Evolutionary conservation across 768 basidiomycete species (phyloP), one percentile per base, ranked within the genome.

Genomic region (Boletus rubescentipes): DNA sequence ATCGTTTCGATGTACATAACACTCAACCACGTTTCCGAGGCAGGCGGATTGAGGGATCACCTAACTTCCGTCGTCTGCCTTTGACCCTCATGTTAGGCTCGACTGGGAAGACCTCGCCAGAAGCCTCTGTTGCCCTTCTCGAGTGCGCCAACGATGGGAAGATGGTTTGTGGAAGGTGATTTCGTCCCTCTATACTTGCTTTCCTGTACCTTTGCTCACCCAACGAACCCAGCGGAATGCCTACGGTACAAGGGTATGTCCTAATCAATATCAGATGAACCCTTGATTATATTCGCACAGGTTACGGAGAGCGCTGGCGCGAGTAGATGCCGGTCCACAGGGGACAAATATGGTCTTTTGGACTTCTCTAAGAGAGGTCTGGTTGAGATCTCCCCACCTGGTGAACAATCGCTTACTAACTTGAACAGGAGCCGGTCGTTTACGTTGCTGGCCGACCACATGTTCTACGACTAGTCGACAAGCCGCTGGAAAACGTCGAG

Each of bases 401-500:
- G 48, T 6, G 7, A 34, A 26, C 40, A 18, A 34, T 43, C 26
- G 6, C 29, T 30, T 29, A 43, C 47, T 46, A 32, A 50, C 47
- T 46, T 26, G 51, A 62, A 8, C 51, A 91, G 89, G 95, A 97
- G 74, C 95, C 95, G 23, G 96, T 98, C 4, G 78, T 98, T 40
- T 97, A 94, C 64, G 80, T 97, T 42, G 81, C 86, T 26, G 91
- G 92, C 7, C 77, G 87, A 50, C 91, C 93, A 1, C 94, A 97
- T 66, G 96, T 98, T 11, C 76, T 99, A 12, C 87, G 97, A 14
- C 79, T 95, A 2, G 81, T 93, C 6, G 86, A 91, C 65, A 84
- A 85, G 42, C 97, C 97, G 0, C 73, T 98, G 21, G 91, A 92
- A 71, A 99, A 99, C 61, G 91, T 99, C 49, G 89, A 98, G 90